Conservation (phyloP, 176 grass and related monocot species). For the Leersia perrieri region DNA sequence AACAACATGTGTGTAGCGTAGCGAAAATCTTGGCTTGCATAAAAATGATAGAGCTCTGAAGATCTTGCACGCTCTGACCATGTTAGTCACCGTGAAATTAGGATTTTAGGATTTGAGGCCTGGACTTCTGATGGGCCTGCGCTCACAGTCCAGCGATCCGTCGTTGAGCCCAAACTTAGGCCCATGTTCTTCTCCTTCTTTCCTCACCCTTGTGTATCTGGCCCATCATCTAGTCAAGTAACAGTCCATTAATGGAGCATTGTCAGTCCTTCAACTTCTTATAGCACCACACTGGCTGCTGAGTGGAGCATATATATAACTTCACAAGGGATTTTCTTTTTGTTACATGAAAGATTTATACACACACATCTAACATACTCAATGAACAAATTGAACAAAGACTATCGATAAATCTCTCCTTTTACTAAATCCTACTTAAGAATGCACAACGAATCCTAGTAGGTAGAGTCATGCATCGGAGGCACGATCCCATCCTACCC, state of each 20-base stretch:
- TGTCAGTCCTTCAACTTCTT: neutral
- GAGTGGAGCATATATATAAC: too few relatives aligned
- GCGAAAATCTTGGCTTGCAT: neutral
- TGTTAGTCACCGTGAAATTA: neutral
- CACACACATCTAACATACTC: too few relatives aligned
- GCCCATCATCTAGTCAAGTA: neutral
- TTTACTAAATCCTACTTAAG: too few relatives aligned
- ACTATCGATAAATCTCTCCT: too few relatives aligned
- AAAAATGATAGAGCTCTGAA: neutral
- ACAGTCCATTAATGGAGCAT: neutral
- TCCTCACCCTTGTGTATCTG: neutral
- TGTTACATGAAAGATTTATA: too few relatives aligned
- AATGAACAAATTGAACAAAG: too few relatives aligned
- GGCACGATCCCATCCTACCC: too few relatives aligned
- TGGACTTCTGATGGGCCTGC: neutral
- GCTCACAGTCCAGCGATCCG: neutral
- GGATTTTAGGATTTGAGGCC: neutral
- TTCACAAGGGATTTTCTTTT: too few relatives aligned
- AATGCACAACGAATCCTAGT: too few relatives aligned
- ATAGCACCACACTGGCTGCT: too few relatives aligned
- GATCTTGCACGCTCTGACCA: neutral
- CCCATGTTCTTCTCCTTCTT: too few relatives aligned
- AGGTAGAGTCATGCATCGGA: too few relatives aligned
- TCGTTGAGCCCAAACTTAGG: neutral
- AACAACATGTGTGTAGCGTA: neutral